Conservation (phyloP, 768 basidiomycete genomes). For the Astraeus odoratus region DNA sequence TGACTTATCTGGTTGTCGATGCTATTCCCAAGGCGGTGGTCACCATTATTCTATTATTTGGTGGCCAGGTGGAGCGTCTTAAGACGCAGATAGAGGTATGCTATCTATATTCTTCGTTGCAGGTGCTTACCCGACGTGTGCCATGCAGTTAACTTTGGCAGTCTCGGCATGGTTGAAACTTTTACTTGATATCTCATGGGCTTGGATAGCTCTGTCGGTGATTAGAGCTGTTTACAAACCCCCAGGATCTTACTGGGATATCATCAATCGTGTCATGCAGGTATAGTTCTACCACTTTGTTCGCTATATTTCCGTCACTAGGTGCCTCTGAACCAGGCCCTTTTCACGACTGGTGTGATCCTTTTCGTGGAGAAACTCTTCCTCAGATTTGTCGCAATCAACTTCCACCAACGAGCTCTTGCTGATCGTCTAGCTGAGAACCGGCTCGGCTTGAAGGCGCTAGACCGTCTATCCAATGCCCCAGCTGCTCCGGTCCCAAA, state of each 20-base stretch:
- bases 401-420: conserved; percentile 71
- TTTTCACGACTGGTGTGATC: conserved; percentile 39
- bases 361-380: conserved; percentile 52
- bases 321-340: conserved; percentile 26
- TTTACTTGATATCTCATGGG: conserved; percentile 57
- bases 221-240: conserved; percentile 53
- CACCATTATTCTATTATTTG: conserved; percentile 44
- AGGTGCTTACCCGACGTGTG: not conserved
- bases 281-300: conserved; percentile 25
- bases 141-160: conserved; percentile 51
- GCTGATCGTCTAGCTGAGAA: conserved; percentile 71
- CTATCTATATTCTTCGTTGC: conserved; percentile 3
- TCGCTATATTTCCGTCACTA: conserved; percentile 2
- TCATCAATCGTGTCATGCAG: conserved; percentile 67
- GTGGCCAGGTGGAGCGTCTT: conserved; percentile 57
- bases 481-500: conserved; percentile 35
- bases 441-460: conserved; percentile 56
- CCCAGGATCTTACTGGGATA: conserved; percentile 58
- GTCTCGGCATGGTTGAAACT: conserved; percentile 70
- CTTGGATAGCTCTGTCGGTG: conserved; percentile 67
- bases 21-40: conserved; percentile 52
- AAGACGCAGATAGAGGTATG: conserved; percentile 63
- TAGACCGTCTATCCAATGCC: conserved; percentile 67
- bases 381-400: conserved; percentile 72
- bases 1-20: conserved; percentile 60